Conservation (phyloP, 257 asterid genomes). For the Cinchona pubescens region DNA sequence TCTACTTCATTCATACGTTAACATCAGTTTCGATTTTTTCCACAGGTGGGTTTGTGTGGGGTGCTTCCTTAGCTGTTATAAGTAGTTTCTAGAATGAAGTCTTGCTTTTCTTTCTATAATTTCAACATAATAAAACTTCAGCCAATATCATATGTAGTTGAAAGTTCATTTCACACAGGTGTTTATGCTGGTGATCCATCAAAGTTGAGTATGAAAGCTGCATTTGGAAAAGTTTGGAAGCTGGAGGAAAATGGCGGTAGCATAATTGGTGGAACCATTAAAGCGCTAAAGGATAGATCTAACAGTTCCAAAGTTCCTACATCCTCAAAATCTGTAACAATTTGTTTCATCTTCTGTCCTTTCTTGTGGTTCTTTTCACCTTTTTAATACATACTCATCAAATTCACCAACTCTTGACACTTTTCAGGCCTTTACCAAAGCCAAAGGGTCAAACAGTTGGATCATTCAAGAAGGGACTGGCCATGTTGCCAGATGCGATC, state of each 20-base stretch:
- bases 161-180: constrained; percentile 40
- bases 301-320: constrained; percentile 43
- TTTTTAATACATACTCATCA: constrained; percentile 14
- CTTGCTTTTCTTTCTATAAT: neutral
- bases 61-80: neutral
- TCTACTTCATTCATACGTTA: neutral
- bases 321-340: constrained; percentile 89
- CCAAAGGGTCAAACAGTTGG: constrained; percentile 99
- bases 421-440: constrained; percentile 78
- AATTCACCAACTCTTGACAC: constrained; percentile 21
- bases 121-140: neutral
- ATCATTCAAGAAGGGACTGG: constrained; percentile 81
- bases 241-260: constrained; percentile 94
- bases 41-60: neutral
- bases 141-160: too few species aligned
- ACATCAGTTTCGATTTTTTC: neutral
- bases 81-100: neutral
- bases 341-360: constrained; percentile 19
- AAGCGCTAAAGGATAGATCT: constrained; percentile 68
- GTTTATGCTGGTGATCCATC: constrained; percentile 99
- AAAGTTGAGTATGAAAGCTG: constrained; percentile 93
- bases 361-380: constrained; percentile 23
- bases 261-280: constrained; percentile 85
- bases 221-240: constrained; percentile 97
- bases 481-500: constrained; percentile 76